Percentiles rank a stretch among this genome's conserved stretches.
These are phyloP conservation scores for Jackrogersella multiformis DNA, from an alignment of 495 filamentous ascomycete species.

Conservation along the genomic window DNA sequence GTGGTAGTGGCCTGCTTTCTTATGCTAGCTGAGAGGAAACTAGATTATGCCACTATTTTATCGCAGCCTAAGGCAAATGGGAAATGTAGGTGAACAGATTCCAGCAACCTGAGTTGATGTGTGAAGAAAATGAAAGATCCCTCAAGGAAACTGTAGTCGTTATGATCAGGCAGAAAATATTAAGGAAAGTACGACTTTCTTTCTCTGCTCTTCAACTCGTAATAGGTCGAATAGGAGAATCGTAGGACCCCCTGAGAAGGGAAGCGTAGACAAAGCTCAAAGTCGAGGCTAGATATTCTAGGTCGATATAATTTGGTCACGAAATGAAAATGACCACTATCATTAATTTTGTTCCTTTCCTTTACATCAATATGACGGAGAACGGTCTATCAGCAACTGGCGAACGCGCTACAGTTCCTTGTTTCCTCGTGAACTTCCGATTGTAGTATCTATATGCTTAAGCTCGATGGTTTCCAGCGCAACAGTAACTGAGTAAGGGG, in stretches of 20 bases:
- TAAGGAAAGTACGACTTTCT: neutral
- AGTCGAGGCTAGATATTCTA: too few relatives aligned
- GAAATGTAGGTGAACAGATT: neutral
- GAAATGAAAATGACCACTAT: neutral
- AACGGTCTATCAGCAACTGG: neutral
- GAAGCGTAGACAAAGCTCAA: neutral
- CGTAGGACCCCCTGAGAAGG: neutral
- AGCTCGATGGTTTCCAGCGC: too few relatives aligned
- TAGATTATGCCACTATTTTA: neutral
- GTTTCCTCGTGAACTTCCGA: neutral
- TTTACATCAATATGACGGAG: neutral
- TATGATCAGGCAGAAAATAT: neutral
- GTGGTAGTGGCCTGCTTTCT: too few relatives aligned
- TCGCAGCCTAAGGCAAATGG: neutral
- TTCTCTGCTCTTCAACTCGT: neutral
- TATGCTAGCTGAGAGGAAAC: neutral
- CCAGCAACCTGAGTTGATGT: neutral
- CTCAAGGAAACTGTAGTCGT: neutral
- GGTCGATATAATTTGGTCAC: neutral
- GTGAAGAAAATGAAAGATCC: neutral
- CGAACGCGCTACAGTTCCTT: neutral
- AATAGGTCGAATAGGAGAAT: neutral
- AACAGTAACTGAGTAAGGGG: too few relatives aligned
- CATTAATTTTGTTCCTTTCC: neutral
- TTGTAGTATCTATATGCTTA: too few relatives aligned